phyloP scores from a whole-genome alignment of 208 protist species.

The Leishmania martiniquensis region DNA sequence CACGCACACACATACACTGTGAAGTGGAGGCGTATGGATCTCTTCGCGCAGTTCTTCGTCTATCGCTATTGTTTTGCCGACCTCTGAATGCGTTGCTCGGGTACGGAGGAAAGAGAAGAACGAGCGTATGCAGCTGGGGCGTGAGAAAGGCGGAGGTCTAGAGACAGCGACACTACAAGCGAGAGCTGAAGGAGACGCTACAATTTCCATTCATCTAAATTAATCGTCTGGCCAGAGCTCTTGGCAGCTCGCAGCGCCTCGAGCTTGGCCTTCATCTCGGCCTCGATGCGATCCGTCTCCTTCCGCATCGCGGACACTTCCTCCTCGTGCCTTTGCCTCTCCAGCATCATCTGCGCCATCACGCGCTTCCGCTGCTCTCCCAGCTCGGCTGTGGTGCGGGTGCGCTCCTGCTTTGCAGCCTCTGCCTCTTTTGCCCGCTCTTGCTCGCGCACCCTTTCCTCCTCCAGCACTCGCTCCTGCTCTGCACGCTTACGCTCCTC shows the following conservation, averaged over 20 bases:
- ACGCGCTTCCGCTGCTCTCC: conserved; percentile 62
- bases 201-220: conserved; percentile 85
- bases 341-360: conserved; percentile 63
- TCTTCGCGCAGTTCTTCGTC: no score
- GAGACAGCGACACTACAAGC: background rate
- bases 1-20: background rate
- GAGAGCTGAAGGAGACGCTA: conserved; percentile 17
- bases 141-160: background rate
- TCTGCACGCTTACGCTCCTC: conserved; percentile 42
- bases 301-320: conserved; percentile 79
- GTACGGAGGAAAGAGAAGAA: background rate
- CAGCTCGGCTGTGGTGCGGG: conserved; percentile 60
- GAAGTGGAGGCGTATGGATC: no score
- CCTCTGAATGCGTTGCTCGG: no score
- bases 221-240: conserved; percentile 72
- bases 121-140: background rate
- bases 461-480: conserved; percentile 41
- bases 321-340: conserved; percentile 67
- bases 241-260: conserved; percentile 84
- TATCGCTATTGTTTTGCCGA: no score
- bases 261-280: conserved; percentile 89
- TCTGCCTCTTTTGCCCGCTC: conserved; percentile 41
- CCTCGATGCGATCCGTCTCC: conserved; percentile 87
- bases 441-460: conserved; percentile 44
- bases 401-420: conserved; percentile 51